Conservation (phyloP, 805 yeast species). For the Yarrowia porcina region DNA sequence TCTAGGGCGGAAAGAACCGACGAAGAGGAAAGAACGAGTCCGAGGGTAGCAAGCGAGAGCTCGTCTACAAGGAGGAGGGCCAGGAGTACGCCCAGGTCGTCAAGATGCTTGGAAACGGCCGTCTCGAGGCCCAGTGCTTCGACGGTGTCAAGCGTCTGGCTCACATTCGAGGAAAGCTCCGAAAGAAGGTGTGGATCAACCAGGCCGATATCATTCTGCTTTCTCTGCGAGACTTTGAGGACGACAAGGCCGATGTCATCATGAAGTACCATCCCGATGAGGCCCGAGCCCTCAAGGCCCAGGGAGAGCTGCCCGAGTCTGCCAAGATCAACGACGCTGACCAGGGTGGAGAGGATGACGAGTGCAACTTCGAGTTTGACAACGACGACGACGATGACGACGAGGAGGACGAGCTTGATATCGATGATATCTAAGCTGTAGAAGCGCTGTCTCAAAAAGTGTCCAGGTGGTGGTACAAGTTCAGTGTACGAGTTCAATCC, state of each 20-base stretch:
- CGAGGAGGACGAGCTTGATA: conserved; percentile 70
- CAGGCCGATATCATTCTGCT: conserved; percentile 97
- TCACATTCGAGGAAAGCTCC: conserved; percentile 96
- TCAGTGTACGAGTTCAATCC: no score
- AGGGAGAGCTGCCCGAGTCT: conserved; percentile 95
- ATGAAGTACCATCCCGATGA: conserved; percentile 96
- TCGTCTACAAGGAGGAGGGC: conserved; percentile 87
- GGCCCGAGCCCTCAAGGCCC: conserved; percentile 91
- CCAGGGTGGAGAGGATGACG: conserved; percentile 93
- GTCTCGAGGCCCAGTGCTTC: conserved; percentile 92
- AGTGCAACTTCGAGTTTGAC: conserved; percentile 97
- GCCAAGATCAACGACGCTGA: conserved; percentile 98
- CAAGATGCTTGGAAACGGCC: conserved; percentile 97
- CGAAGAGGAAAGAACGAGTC: conserved; percentile 97
- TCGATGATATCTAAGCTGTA: conserved; percentile 77
- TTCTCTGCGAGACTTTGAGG: conserved; percentile 97
- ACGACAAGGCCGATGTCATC: conserved; percentile 95
- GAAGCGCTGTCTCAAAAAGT: not conserved
- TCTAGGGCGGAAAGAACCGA: conserved; percentile 64
- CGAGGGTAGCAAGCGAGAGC: conserved; percentile 89
- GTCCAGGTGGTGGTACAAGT: no score
- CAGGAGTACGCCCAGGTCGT: conserved; percentile 98
- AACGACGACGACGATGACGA: conserved; percentile 80
- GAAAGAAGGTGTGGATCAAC: conserved; percentile 99
- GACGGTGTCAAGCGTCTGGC: conserved; percentile 94